A percentile compares a stretch with the other conserved stretches of the same genome.
Conservation (phyloP, 2,329 filamentous ascomycete species). For the Fusarium penzigii region DNA sequence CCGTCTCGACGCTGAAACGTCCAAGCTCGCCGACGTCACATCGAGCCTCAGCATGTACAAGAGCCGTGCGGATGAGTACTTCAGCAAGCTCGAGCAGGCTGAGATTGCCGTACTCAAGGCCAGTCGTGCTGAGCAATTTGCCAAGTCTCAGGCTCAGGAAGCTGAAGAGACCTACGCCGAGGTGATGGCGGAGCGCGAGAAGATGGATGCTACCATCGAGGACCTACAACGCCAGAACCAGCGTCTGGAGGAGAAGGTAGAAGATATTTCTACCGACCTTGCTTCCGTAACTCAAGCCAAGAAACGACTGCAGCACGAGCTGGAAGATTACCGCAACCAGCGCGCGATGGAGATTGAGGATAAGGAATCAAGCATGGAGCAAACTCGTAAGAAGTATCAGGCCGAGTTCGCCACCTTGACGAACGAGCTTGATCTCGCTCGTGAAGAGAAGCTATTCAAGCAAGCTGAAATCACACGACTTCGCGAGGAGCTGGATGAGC, state of each 20-base stretch:
- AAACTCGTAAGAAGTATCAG: constrained; percentile 97
- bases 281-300: constrained; percentile 84
- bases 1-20: constrained; percentile 83
- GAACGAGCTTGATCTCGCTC: constrained; percentile 89
- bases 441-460: constrained; percentile 83
- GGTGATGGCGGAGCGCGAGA: constrained; percentile 88
- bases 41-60: constrained; percentile 89
- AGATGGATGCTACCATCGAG: constrained; percentile 84
- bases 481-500: constrained; percentile 92
- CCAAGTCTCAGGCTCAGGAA: constrained; percentile 84
- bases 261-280: constrained; percentile 88
- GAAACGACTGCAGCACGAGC: constrained; percentile 92
- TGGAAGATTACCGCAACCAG: constrained; percentile 95
- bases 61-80: constrained; percentile 91
- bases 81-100: constrained; percentile 93
- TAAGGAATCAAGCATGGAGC: constrained; percentile 93
- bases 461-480: constrained; percentile 85
- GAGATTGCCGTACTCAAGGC: constrained; percentile 95
- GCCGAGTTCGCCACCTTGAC: constrained; percentile 85
- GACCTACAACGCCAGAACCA: constrained; percentile 89
- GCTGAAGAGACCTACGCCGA: constrained; percentile 88
- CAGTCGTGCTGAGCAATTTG: constrained; percentile 88
- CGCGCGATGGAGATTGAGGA: constrained; percentile 96
- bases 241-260: constrained; percentile 84
- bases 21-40: constrained; percentile 79